phyloP scores from a whole-genome alignment of 768 basidiomycete genomes.

The Nevesoporus exiguus region DNA sequence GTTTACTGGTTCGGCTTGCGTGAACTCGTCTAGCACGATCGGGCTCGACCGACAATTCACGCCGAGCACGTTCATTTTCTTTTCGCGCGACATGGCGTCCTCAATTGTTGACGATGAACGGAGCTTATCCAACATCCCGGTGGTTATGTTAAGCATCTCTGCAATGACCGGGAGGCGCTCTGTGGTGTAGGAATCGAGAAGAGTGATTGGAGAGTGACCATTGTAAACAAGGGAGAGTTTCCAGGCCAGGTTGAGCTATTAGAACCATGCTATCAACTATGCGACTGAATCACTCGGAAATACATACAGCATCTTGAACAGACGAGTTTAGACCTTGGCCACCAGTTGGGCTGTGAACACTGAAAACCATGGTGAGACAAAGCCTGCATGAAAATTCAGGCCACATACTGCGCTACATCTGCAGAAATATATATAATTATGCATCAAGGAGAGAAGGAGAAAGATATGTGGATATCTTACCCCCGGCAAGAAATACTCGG shows the following conservation, averaged over 20 bases:
- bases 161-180: conserved; percentile 47
- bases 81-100: background rate
- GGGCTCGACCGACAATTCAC: conserved; percentile 37
- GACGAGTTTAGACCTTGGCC: conserved; percentile 37
- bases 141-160: conserved; percentile 43
- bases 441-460: too few relatives aligned
- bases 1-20: conserved; percentile 7
- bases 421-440: too few relatives aligned
- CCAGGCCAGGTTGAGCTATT: conserved; percentile 42
- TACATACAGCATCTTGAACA: conserved; percentile 39
- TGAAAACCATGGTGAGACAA: too few relatives aligned
- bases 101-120: background rate
- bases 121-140: conserved; percentile 16
- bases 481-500: conserved; percentile 23
- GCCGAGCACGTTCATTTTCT: conserved; percentile 26
- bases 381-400: too few relatives aligned
- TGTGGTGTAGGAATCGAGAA: conserved; percentile 40
- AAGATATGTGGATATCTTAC: too few relatives aligned
- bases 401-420: too few relatives aligned
- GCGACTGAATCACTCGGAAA: background rate
- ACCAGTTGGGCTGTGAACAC: conserved; percentile 19
- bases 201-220: conserved; percentile 29
- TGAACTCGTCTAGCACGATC: conserved; percentile 37
- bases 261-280: background rate
- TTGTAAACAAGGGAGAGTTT: conserved; percentile 43